Percentiles rank a stretch among this genome's conserved stretches.
Evolutionary conservation across 768 basidiomycete species (phyloP).

Genomic region (Multifurca ochricompacta): DNA sequence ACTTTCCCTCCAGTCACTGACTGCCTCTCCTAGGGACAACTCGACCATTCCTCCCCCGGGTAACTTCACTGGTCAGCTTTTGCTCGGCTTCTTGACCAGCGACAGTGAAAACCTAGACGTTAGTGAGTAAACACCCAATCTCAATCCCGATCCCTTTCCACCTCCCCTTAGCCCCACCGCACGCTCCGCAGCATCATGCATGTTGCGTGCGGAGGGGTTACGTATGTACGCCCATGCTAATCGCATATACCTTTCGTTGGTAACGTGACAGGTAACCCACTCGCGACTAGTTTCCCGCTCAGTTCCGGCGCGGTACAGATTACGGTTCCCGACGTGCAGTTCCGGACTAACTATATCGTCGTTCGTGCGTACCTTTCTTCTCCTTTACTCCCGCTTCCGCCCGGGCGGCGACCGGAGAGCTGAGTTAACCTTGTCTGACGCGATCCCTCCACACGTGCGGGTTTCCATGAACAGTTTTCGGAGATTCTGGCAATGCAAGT

Average conservation of each 20-base stretch:
- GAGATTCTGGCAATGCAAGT: constrained; percentile 16
- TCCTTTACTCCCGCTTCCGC: background rate
- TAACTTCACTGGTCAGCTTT: constrained; percentile 33
- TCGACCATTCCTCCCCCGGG: constrained; percentile 33
- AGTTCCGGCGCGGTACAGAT: constrained; percentile 30
- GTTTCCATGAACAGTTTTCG: constrained; percentile 5
- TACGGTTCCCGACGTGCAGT: constrained; percentile 31
- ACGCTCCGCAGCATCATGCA: background rate
- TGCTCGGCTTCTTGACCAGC: constrained; percentile 37
- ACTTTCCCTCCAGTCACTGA: background rate
- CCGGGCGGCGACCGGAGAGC: too few relatives aligned
- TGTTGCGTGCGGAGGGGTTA: background rate
- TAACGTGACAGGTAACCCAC: constrained; percentile 25
- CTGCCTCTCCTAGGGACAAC: constrained; percentile 19
- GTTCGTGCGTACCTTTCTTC: constrained; percentile 33
- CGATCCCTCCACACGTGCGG: too few relatives aligned
- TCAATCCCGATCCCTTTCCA: background rate
- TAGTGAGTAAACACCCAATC: constrained; percentile 30
- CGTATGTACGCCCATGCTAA: background rate
- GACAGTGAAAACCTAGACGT: constrained; percentile 40
- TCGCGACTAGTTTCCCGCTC: constrained; percentile 33
- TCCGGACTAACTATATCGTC: constrained; percentile 31
- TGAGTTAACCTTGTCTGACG: background rate
- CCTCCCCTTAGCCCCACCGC: background rate
- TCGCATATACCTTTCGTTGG: background rate